Evolutionary conservation across 2,329 filamentous ascomycete genomes (phyloP).

Genomic region (Colletotrichum sp.): DNA sequence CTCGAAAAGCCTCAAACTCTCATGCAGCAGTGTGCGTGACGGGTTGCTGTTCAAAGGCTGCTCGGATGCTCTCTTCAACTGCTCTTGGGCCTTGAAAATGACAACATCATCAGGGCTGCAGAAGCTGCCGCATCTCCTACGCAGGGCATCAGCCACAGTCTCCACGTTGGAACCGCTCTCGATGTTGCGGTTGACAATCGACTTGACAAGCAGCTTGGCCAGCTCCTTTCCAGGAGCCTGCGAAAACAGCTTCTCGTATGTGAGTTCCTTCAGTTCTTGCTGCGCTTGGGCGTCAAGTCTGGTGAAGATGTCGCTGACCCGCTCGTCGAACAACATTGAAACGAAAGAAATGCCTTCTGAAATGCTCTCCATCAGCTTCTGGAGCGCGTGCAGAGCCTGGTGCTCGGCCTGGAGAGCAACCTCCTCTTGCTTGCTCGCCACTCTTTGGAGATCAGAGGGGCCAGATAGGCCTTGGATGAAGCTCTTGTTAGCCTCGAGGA

Average conservation of each 20-base stretch:
- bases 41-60: slow-evolving; percentile 76
- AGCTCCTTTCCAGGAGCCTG: slow-evolving; percentile 81
- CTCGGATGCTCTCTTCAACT: slow-evolving; percentile 86
- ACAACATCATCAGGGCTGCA: slow-evolving; percentile 97
- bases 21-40: slow-evolving; percentile 81
- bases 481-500: slow-evolving; percentile 84
- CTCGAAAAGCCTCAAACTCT: slow-evolving; percentile 87
- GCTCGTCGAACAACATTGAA: slow-evolving; percentile 91
- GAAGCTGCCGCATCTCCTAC: slow-evolving; percentile 93
- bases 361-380: slow-evolving; percentile 86
- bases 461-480: slow-evolving; percentile 96
- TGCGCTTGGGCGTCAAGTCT: slow-evolving; percentile 75
- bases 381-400: slow-evolving; percentile 84
- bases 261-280: slow-evolving; percentile 75
- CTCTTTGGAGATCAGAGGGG: slow-evolving; percentile 80
- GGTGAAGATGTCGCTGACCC: slow-evolving; percentile 84
- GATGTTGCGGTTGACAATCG: slow-evolving; percentile 97
- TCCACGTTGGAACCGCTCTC: slow-evolving; percentile 97
- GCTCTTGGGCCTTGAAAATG: slow-evolving; percentile 97
- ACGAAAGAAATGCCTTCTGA: slow-evolving; percentile 98
- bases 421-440: slow-evolving; percentile 85
- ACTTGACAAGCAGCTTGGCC: slow-evolving; percentile 93
- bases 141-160: slow-evolving; percentile 92
- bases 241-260: slow-evolving; percentile 88
- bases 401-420: slow-evolving; percentile 93